Base-by-base conservation (phyloP, 306 rosid genomes). In the Herpetospermum pedunculosum region DNA sequence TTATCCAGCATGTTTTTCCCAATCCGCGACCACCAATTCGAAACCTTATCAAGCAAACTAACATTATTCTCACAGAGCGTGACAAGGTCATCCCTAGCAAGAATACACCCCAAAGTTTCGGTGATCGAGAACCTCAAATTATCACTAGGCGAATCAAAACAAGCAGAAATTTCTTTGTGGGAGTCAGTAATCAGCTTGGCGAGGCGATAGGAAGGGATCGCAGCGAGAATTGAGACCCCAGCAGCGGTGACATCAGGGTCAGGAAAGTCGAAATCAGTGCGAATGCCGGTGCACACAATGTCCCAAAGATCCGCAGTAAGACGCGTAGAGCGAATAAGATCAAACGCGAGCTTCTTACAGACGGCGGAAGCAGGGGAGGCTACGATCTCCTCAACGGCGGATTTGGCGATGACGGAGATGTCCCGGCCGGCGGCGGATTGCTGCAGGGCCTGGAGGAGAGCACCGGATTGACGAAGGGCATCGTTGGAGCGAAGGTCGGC, bases 351-450 rank as follows among this genome's bases (percentile, higher is more conserved):
- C 55, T 94, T 94, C 78, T 94, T 94, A 76, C 96, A 88, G 35
- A 94, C 89, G 60, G 99, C 96, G 75, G 97, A 94, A 63, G 99
- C 92, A 0, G 99, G 99, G 5, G 97, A 87, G 14, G 99, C 97
- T 5, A 94, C 96, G 83, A 94, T 94, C 79, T 94, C 99, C 58
- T 94, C 96, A 0, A 91, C 99, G 81, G 99, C 96, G 68, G 97
- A 78, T 34, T 94, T 94, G 65, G 97, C 97, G 19, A 91, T 81
- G 58, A 94, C 87, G 57, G 99, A 87, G 73, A 85, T 90, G 79
- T 94, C 99, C 15, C 96, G 92, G 23, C 99, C 99, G 37, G 96
- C 99, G 25, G 99, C 99, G 14, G 97, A 91, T 15, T 94, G 99
- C 82, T 94, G 99, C n/a, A 94, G 99, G 5, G 99, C 96, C 63